Base-by-base conservation (phyloP, 331 rosid genomes). In the Phaseolus coccineus region DNA sequence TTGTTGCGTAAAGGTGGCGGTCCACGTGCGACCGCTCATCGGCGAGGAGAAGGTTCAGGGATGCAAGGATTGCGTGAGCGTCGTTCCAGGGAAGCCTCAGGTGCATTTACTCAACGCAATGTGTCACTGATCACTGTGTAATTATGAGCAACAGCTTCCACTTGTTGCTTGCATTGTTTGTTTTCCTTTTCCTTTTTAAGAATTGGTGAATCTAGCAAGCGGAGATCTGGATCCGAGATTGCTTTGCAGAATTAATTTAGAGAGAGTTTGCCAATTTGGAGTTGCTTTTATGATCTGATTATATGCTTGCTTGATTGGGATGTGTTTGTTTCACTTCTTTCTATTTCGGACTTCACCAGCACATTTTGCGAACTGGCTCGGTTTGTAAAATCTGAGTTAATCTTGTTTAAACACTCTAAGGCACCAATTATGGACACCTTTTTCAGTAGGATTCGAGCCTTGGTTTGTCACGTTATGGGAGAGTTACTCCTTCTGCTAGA, bases 1-100 rank as follows among this genome's bases (percentile, higher is more conserved):
- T 85, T 96, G 99, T 69, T 93, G 97, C 48, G 98, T 96, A 3
- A 96, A 91, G 80, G 99, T 96, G 24, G 99, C 98, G 68, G 98
- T 96, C 42, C 97, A 96, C 81, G 90, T 91, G 81, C 89, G 99
- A 39, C 99, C 99, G 14, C 94, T 96, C 77, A 89, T 96, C 88
- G 84, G 84, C 50, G 98, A 96, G 73, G 99, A 96, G 92, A 89
- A 90, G 81, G 85, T 90, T 71, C 99, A 91, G 77, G 99, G 99
- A 1, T 96, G 99, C 87, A 91, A 96, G 76, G 99, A 96, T 84
- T 96, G 99, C 73, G 99, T 96, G 81, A 90, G 89, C 70, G 96
- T 93, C 79, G 92, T 90, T 70, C 52, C 89, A 22, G 94, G 94
- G 66, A 96, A 96, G 92, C 99, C 98, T 84, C 99, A 96, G 99